Percentiles rank a stretch among this genome's conserved stretches.
Evolutionary conservation across 2,329 filamentous ascomycete genomes (phyloP).

Genomic region (Hypoxylon sp.): DNA sequence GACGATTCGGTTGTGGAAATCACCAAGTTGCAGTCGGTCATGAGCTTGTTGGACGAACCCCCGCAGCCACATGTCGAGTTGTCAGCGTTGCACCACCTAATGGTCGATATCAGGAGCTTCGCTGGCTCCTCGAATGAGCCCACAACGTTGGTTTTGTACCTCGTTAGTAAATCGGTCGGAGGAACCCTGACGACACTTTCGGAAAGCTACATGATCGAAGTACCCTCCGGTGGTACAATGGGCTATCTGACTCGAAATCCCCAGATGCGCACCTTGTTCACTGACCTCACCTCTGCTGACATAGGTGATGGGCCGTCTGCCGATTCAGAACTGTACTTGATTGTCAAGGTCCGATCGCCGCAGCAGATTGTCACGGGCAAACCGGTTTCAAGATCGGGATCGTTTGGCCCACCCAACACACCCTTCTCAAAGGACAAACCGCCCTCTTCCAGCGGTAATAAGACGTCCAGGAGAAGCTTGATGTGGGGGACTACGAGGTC

Average conservation of each 20-base stretch:
- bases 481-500: constrained; percentile 77
- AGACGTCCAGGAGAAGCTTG: constrained; percentile 72
- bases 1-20: constrained; percentile 95
- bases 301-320: constrained; percentile 72
- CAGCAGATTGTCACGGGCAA: constrained; percentile 65
- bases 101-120: constrained; percentile 88
- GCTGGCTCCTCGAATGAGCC: constrained; percentile 82
- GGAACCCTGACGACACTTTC: constrained; percentile 78
- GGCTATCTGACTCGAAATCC: constrained; percentile 74
- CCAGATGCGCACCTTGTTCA: constrained; percentile 87
- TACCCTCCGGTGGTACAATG: constrained; percentile 81
- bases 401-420: constrained; percentile 57
- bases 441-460: constrained; percentile 64
- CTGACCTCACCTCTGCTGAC: constrained; percentile 85
- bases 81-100: constrained; percentile 81
- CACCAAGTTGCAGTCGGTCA: constrained; percentile 91
- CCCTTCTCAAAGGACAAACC: constrained; percentile 65
- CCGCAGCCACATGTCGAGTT: constrained; percentile 78
- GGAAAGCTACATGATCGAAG: constrained; percentile 84
- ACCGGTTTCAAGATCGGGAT: constrained; percentile 67
- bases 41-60: constrained; percentile 92
- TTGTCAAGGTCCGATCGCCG: constrained; percentile 81
- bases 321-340: constrained; percentile 83
- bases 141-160: constrained; percentile 81
- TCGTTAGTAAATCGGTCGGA: constrained; percentile 79